Base-by-base conservation (phyloP, 306 rosid species). In the Pueraria montana region DNA sequence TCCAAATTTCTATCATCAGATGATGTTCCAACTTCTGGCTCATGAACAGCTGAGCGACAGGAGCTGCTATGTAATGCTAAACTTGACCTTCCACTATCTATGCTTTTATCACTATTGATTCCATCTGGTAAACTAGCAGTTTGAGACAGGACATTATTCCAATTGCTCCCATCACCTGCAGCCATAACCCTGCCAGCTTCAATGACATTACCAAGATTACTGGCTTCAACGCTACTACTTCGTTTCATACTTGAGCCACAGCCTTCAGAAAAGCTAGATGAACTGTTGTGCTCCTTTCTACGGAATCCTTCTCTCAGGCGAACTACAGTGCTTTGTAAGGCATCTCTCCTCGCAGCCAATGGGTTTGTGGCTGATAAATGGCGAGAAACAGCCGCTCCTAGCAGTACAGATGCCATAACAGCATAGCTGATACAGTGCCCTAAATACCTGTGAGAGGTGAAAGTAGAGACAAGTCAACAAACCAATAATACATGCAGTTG, bases 381-480 rank as follows among this genome's bases (percentile, higher is more conserved):
- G 69, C 99, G 98, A 88, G 93, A 91, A 84, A 96, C 99, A 82
- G 95, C 97, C 78, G 98, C 99, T 48, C 97, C 98, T 59, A 91
- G 85, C 53, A 96, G 93, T 70, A 94, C 99, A 79, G 97, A 86
- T 7, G 99, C 99, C 85, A 96, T 97, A 86, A 96, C 93, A 63
- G 92, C 97, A 88, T 96, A 96, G 90, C 99, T 96, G 78, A 96
- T 89, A 90, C 99, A 96, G 81, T 96, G 99, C 52, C 99, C 99
- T 89, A 96, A 85, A 88, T 91, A 96, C 99, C 99, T 96, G 86
- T 64, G 74, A 70, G 67, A 50, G 65, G 49, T 8, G 66, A 82
- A 86, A 77, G 55, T 34, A 17, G 24, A 53, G 78, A 49, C n/a
- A 53, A 38, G 50, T 81, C 65, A 85, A 64, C 67, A 83, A 67